A percentile compares a stretch with the other conserved stretches of the same genome.
phyloP scores from a whole-genome alignment of 1,284 basidiomycete species.

The Austropuccinia psidii region DNA sequence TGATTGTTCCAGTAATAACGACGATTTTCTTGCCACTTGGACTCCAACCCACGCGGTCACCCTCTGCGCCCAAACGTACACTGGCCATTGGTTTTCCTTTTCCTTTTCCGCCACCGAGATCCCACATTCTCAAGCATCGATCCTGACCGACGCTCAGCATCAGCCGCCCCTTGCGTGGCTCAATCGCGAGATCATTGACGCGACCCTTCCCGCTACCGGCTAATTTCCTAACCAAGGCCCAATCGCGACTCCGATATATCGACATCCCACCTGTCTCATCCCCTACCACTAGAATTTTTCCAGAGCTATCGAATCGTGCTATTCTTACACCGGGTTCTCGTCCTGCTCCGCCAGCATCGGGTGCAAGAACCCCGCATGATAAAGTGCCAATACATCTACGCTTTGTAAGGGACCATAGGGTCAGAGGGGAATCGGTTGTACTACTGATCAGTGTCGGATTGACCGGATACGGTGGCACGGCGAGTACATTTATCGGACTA shows the following conservation, averaged over 20 bases:
- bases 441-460: conserved; percentile 16
- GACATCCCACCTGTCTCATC: conserved; percentile 27
- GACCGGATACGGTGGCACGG: conserved; percentile 17
- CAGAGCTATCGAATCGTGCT: conserved; percentile 12
- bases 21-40: conserved; percentile 22
- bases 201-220: conserved; percentile 6
- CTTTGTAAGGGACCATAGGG: conserved; percentile 28
- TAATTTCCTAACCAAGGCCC: conserved; percentile 32
- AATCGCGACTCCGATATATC: conserved; percentile 33
- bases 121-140: conserved; percentile 35
- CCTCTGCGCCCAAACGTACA: conserved; percentile 24
- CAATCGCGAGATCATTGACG: conserved; percentile 8
- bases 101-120: conserved; percentile 18
- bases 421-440: conserved; percentile 8
- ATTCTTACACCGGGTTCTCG: conserved; percentile 20
- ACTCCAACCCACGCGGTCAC: conserved; percentile 31
- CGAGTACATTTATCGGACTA: conserved; percentile 15
- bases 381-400: conserved; percentile 28
- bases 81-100: conserved; percentile 34
- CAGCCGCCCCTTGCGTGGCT: conserved; percentile 8
- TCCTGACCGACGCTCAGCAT: conserved; percentile 35
- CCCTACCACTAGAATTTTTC: conserved; percentile 19
- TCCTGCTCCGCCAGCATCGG: conserved; percentile 13
- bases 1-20: conserved; percentile 24
- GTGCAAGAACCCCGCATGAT: conserved; percentile 14